Conservation (phyloP, 2,329 filamentous ascomycete species). For the Orbilia ellipsospora region DNA sequence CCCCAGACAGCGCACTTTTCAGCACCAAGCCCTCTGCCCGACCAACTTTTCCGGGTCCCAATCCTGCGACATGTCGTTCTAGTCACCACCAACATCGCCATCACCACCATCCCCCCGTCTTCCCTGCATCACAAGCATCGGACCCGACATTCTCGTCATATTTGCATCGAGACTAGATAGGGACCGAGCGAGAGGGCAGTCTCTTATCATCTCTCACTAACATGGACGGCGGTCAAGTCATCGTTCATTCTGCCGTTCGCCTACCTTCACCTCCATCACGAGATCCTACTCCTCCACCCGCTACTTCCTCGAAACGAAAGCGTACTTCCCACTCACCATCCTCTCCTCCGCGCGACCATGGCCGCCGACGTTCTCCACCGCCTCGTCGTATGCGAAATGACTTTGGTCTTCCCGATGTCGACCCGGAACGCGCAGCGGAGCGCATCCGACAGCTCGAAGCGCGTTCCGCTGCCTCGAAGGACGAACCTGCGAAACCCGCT, state of each 20-base stretch:
- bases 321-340: slow-evolving; percentile 69
- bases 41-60: slow-evolving; percentile 19
- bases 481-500: slow-evolving; percentile 84
- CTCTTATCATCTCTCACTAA: slow-evolving; percentile 5
- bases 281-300: slow-evolving; percentile 65
- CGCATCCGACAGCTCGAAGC: slow-evolving; percentile 67
- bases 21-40: slow-evolving; percentile 9
- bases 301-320: slow-evolving; percentile 67
- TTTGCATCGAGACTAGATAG: not conserved
- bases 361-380: slow-evolving; percentile 66
- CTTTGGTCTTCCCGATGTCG: slow-evolving; percentile 65
- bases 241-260: slow-evolving; percentile 70
- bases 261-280: slow-evolving; percentile 69
- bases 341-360: slow-evolving; percentile 64
- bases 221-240: slow-evolving; percentile 62
- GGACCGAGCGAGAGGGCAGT: not conserved
- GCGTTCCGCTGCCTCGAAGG: slow-evolving; percentile 67
- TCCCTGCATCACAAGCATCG: not conserved
- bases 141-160: not conserved
- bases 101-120: slow-evolving; percentile 4
- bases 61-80: not conserved
- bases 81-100: slow-evolving; percentile 18
- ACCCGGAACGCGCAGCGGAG: slow-evolving; percentile 66
- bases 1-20: slow-evolving; percentile 34
- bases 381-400: slow-evolving; percentile 59